Base-by-base conservation (phyloP, 202 grass and related monocot genomes). In the Dendrocalamus latiflorus region DNA sequence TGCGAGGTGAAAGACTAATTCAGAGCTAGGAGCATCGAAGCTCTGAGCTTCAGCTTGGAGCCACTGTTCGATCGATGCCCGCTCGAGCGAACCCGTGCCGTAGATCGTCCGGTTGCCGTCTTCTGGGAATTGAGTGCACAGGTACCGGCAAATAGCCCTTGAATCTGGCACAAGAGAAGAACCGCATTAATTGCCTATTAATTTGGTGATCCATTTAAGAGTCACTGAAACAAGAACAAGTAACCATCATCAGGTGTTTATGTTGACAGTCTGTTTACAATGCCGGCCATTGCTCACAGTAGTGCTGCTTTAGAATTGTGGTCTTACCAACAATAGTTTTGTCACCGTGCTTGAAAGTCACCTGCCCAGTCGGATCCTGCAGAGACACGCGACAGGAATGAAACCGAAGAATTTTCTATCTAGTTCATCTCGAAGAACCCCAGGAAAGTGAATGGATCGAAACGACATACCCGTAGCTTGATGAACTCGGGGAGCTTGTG, bases 351-450 rank as follows among this genome's bases (percentile, higher is more conserved):
- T 89, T 91, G 75, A 97, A 93, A 2, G 91, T 93, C 70, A 91
- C 94, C 60, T 97, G 94, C 7, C 94, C 94, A 17, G 80, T 91
- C 20, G 93, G 93, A 87, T 96, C 93, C 93, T 96, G 68, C 83
- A 80, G 25, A 25, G 15, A 36, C 49, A 17, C 2, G 21, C 3
- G 57, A 16, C 13, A 51, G 0, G 51, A 47, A 39, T 8, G 36
- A 60, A n/a, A n/a, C n/a, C n/a, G n/a, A n/a, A n/a, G n/a, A n/a
- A 20, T 49, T 21, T 28, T 48, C 8, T 39, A 8, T 13, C 6
- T 30, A 62, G 59, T 16, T 49, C 10, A 39, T 50, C 8, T 43
- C 36, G 5, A 55, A 13, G 17, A 67, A 11, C 62, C 17, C 3
- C 21, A 78, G 9, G 6, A 59, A 17, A 42, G 18, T 61, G 58